These are phyloP conservation scores for Candida loeiensis DNA, from an alignment of 805 yeast genomes.

Conservation along the genomic window DNA sequence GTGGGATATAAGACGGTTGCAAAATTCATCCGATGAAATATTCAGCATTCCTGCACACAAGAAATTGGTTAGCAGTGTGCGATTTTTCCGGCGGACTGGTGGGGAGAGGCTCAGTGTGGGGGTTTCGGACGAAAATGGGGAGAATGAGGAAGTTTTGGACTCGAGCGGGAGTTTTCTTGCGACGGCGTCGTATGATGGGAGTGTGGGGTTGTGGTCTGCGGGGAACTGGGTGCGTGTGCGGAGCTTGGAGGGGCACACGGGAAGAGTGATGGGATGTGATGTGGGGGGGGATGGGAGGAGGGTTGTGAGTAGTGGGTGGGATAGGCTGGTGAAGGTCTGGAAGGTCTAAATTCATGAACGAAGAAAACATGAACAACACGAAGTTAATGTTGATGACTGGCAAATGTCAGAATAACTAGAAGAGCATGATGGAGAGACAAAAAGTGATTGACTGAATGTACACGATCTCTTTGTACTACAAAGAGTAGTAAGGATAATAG, in stretches of 20 bases:
- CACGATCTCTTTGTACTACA: no score
- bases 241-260: slow-evolving; percentile 53
- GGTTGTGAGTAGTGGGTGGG: slow-evolving; percentile 78
- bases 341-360: background rate
- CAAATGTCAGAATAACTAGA: no score
- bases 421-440: no score
- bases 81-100: slow-evolving; percentile 39
- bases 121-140: slow-evolving; percentile 29
- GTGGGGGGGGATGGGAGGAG: slow-evolving; percentile 37
- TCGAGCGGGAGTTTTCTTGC: slow-evolving; percentile 47
- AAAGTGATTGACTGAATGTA: no score
- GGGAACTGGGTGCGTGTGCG: slow-evolving; percentile 65
- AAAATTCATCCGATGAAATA: slow-evolving; percentile 29
- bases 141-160: slow-evolving; percentile 26
- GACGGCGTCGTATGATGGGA: slow-evolving; percentile 70
- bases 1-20: slow-evolving; percentile 72
- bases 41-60: slow-evolving; percentile 70
- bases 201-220: slow-evolving; percentile 55
- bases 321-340: slow-evolving; percentile 72
- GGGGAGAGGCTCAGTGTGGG: slow-evolving; percentile 14
- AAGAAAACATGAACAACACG: no score
- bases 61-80: slow-evolving; percentile 64
- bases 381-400: no score
- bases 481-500: no score
- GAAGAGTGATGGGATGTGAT: slow-evolving; percentile 72